A percentile compares a stretch with the other conserved stretches of the same genome.
Evolutionary conservation across 2,329 filamentous ascomycete genomes (phyloP).

Genomic region (Tolypocladium cylindrosporum): DNA sequence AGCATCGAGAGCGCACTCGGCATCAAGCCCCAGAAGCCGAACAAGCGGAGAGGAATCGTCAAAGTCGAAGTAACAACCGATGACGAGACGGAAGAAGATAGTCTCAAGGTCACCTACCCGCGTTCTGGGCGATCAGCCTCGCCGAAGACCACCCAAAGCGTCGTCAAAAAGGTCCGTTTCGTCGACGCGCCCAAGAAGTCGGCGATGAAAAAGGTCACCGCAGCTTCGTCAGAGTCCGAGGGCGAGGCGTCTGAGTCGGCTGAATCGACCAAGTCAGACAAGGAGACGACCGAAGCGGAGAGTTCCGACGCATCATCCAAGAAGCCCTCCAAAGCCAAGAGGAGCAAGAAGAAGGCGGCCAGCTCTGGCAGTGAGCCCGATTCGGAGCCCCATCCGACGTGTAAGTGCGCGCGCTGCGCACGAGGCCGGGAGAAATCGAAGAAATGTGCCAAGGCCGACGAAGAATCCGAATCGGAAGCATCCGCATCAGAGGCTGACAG

Average conservation of each 20-base stretch:
- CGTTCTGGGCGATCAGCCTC: slow-evolving; percentile 17
- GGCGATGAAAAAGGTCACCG: slow-evolving; percentile 22
- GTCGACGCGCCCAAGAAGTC: slow-evolving; percentile 22
- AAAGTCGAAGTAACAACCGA: slow-evolving; percentile 37
- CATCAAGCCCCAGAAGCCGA: slow-evolving; percentile 13
- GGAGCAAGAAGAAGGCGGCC: slow-evolving; percentile 8
- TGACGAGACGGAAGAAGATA: slow-evolving; percentile 40
- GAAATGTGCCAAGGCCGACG: slow-evolving; percentile 1
- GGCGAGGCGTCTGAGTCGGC: slow-evolving; percentile 12
- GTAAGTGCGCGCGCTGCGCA: slow-evolving; percentile 15
- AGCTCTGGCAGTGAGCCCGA: slow-evolving; percentile 16
- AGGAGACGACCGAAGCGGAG: slow-evolving; percentile 8
- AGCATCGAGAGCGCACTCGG: slow-evolving; percentile 21
- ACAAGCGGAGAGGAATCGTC: slow-evolving; percentile 20
- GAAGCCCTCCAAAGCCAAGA: slow-evolving; percentile 7
- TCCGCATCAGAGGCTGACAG: background rate
- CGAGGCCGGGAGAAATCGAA: slow-evolving; percentile 8
- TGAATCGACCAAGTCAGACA: slow-evolving; percentile 8
- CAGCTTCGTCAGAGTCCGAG: slow-evolving; percentile 12
- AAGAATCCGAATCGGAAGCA: background rate
- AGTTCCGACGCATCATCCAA: slow-evolving; percentile 7
- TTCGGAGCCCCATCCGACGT: slow-evolving; percentile 23
- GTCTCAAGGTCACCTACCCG: slow-evolving; percentile 37
- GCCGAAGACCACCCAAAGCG: slow-evolving; percentile 4
- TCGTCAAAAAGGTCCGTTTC: slow-evolving; percentile 35